Evolutionary conservation across 2,329 filamentous ascomycete genomes (phyloP), one percentile per base, ranked within the genome.

Genomic region (Colletotrichum godetiae): DNA sequence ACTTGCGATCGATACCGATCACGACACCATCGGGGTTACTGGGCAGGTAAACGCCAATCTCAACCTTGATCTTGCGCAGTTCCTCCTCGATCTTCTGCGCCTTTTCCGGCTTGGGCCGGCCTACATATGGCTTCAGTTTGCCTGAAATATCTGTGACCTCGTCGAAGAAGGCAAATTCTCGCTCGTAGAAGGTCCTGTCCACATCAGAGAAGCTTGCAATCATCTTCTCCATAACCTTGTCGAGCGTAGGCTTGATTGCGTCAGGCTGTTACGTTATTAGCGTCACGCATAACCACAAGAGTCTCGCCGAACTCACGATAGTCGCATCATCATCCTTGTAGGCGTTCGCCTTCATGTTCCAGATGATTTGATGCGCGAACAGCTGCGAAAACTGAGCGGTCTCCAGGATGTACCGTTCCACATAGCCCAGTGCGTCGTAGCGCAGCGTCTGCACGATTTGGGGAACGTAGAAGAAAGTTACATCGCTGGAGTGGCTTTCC

Each of bases 331-430:
- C 96, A 76, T 99, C 97, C 82, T 98, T 99, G 88, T 94, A 99
- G 1, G 95, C 94, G 82, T 99, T 99, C 37, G 97, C 97, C 82
- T 98, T 99, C 93, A 99, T 99, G 81, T 99, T 99, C 97, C 97
- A 99, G 80, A 99, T 99, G 77, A 99, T 98, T 79, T 99, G 97
- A 82, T 99, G 97, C 2, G 97, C 96, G 82, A 99, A 99, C 10
- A 98, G 86, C 82, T 98, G 97, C n/a, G 97, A 98, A 79, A 98
- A 95, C 78, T 97, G 96, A 1, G 95, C 97, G 0, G 97, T 98
- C 84, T 99, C 97, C 19, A 98, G 88, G 68, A 99, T 98, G 80
- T 98, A 99, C 57, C 96, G 91, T 82, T 98, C 95, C 2, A 98
- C 95, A 80, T 99, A 99, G 68, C 97, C 97, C 29, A 99, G 87